Percentiles rank a stretch among this genome's conserved stretches.
Conservation (phyloP, 169 alveolate species). For the Plasmodium cynomolgi region DNA sequence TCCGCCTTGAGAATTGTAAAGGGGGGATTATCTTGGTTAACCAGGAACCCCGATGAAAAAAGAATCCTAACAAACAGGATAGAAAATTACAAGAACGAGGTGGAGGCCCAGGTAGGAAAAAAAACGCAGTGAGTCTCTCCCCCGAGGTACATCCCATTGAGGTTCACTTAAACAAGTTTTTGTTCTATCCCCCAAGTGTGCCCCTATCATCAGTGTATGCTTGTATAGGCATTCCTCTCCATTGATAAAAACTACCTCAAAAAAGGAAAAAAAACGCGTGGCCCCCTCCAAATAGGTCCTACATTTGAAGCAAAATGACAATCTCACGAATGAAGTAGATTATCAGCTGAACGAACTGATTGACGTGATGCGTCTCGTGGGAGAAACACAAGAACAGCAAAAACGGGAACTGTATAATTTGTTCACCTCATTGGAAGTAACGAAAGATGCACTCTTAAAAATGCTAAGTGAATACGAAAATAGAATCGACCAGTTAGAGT, state of each 20-base stretch:
- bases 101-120: slow-evolving; percentile 47
- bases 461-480: slow-evolving; percentile 74
- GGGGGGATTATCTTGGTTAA: not conserved
- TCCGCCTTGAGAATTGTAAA: slow-evolving; percentile 8
- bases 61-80: not conserved
- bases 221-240: not conserved
- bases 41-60: not conserved
- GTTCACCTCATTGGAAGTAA: slow-evolving; percentile 32
- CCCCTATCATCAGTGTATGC: not conserved
- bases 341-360: slow-evolving; percentile 35
- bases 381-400: slow-evolving; percentile 44
- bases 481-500: slow-evolving; percentile 68
- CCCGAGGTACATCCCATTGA: not conserved
- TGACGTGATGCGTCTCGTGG: slow-evolving; percentile 17
- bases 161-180: not conserved
- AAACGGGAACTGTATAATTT: not conserved
- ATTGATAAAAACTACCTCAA: not conserved
- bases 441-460: slow-evolving; percentile 59
- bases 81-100: slow-evolving; percentile 34
- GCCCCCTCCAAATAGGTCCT: slow-evolving; percentile 15
- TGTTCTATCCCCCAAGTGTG: not conserved
- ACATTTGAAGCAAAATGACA: slow-evolving; percentile 20
- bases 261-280: not conserved
- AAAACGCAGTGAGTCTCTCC: not conserved
- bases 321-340: slow-evolving; percentile 33